These are phyloP conservation scores for Cicer arietinum DNA, from an alignment of 306 rosid species.

Conservation along the genomic window DNA sequence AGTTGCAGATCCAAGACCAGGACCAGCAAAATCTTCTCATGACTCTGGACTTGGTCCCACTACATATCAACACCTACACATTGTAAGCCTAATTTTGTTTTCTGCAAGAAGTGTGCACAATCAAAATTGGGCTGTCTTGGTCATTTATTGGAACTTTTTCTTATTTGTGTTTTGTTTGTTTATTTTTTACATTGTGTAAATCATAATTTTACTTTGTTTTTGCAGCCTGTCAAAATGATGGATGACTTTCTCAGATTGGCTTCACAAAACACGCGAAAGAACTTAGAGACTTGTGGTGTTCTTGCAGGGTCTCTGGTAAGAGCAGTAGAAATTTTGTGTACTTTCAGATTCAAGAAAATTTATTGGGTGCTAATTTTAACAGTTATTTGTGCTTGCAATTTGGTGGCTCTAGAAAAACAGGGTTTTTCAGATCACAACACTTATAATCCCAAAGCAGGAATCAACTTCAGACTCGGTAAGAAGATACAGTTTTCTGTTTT, in stretches of 20 bases:
- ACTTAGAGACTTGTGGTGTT: slow-evolving; percentile 94
- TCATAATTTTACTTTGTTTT: slow-evolving; percentile 32
- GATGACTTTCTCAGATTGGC: slow-evolving; percentile 93
- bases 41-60: slow-evolving; percentile 62
- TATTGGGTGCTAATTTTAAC: slow-evolving; percentile 39
- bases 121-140: slow-evolving; percentile 37
- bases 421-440: slow-evolving; percentile 91
- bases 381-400: slow-evolving; percentile 44
- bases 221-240: slow-evolving; percentile 94
- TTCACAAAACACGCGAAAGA: slow-evolving; percentile 74
- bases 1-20: slow-evolving; percentile 99
- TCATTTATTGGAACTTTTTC: slow-evolving; percentile 30
- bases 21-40: slow-evolving; percentile 68
- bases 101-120: slow-evolving; percentile 15
- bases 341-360: slow-evolving; percentile 38
- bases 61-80: slow-evolving; percentile 77
- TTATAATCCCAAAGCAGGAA: slow-evolving; percentile 97
- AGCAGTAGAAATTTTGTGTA: slow-evolving; percentile 31
- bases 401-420: slow-evolving; percentile 83
- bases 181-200: slow-evolving; percentile 27
- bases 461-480: slow-evolving; percentile 97
- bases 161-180: slow-evolving; percentile 35
- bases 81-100: slow-evolving; percentile 62
- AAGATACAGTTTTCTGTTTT: slow-evolving; percentile 31
- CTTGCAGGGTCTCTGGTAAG: slow-evolving; percentile 97